Conservation (phyloP, 805 yeast genomes). For the Monosporozyma aquatica region DNA sequence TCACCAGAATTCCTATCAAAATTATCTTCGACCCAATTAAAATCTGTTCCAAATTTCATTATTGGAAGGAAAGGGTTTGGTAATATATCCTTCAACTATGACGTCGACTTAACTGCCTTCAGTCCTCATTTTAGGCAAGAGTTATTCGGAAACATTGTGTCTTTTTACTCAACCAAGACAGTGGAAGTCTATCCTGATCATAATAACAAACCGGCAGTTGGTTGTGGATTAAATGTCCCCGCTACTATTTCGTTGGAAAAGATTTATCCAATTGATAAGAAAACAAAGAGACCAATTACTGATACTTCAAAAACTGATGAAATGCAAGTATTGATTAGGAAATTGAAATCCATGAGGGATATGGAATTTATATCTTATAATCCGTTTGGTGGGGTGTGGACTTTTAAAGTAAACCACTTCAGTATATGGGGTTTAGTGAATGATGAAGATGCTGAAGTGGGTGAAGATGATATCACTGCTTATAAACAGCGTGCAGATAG, state of each 20-base stretch:
- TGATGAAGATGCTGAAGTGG: conserved; percentile 51
- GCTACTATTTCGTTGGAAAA: conserved; percentile 62
- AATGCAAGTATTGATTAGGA: conserved; percentile 39
- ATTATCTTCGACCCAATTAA: conserved; percentile 39
- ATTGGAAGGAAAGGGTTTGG: conserved; percentile 64
- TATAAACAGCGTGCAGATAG: background rate
- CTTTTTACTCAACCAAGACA: conserved; percentile 39
- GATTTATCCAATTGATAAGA: conserved; percentile 40
- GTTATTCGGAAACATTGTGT: conserved; percentile 35
- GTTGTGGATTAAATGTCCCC: conserved; percentile 66
- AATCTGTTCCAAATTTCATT: conserved; percentile 52
- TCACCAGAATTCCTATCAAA: conserved; percentile 40
- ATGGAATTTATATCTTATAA: conserved; percentile 77
- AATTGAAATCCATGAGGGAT: conserved; percentile 48
- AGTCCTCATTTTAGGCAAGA: conserved; percentile 31
- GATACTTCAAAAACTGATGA: conserved; percentile 34
- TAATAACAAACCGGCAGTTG: conserved; percentile 47
- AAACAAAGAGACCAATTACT: conserved; percentile 20
- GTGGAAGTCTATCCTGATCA: conserved; percentile 57
- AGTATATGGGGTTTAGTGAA: conserved; percentile 88
- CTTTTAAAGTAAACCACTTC: conserved; percentile 80
- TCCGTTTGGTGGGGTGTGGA: conserved; percentile 66
- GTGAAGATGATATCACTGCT: conserved; percentile 33
- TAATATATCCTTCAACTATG: conserved; percentile 52
- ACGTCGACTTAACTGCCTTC: conserved; percentile 59